Evolutionary conservation across 208 protist genomes (phyloP).

Genomic region (Leishmania guyanensis): DNA sequence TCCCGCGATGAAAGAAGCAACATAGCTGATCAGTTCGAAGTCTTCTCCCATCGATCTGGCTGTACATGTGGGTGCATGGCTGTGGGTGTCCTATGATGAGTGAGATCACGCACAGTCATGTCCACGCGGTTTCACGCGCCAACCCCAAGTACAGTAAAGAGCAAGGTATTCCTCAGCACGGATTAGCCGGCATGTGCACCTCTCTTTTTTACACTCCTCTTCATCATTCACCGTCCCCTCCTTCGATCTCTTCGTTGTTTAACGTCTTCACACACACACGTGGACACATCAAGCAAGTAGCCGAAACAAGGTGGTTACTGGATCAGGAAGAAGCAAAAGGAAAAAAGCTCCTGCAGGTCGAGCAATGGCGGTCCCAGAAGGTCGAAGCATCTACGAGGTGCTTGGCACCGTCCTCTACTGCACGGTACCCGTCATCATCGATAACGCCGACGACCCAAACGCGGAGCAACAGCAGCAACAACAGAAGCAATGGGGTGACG

Average conservation of each 20-base stretch:
- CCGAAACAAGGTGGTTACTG: background rate
- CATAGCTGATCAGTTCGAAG: background rate
- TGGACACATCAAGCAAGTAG: background rate
- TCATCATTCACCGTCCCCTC: background rate
- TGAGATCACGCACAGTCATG: background rate
- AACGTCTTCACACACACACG: background rate
- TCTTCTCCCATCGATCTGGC: background rate
- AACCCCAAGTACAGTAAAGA: background rate
- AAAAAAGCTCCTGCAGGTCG: background rate
- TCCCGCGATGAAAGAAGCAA: background rate
- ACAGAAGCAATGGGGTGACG: conserved; percentile 8
- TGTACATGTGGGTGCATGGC: background rate
- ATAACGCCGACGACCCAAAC: conserved; percentile 18
- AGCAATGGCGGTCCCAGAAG: conserved; percentile 46
- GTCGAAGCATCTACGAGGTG: conserved; percentile 63
- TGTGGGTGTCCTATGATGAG: background rate
- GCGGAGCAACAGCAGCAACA: conserved; percentile 6
- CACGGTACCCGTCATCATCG: conserved; percentile 35
- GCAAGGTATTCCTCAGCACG: background rate
- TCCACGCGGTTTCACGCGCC: background rate
- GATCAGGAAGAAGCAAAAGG: background rate
- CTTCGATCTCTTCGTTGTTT: background rate
- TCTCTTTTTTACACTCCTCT: background rate
- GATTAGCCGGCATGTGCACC: too few species aligned
- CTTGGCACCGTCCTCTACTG: conserved; percentile 75